Evolutionary conservation across 371 early-diverging fungal species (phyloP), one percentile per base, ranked within the genome.

Genomic region (Coemansia sp.): DNA sequence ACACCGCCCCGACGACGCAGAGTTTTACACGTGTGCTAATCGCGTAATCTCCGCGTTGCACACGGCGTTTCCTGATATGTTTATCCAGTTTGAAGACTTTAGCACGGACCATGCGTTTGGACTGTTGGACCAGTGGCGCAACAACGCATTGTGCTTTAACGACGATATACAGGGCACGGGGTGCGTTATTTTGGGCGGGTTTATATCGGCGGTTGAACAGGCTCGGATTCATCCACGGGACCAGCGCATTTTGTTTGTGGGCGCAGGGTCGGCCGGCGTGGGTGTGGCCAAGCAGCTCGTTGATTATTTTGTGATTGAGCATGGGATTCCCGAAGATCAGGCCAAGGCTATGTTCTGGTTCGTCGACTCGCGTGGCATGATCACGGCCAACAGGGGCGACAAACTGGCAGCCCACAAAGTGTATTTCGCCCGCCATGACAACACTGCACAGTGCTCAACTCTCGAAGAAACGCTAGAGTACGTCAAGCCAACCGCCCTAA

Each of bases 61-160:
- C 21, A 75, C 75, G 9, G 87, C 85, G 4, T 92, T 89, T 81
- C 93, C 94, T 18, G 80, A 86, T n/a, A 75, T 94, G 48, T 79
- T 96, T 54, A 88, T 96, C 21, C 95, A 96, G 80, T 95, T 94
- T 64, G 96, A 96, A 77, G 96, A 95, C 74, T 96, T 94, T 71
- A 90, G 91, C 12, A 88, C 93, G 3, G 93, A 91, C 62, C 93
- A 94, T 65, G 93, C 93, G 2, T 91, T 91, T 74, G 91, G 87
- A 5, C 74, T 92, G 5, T 74, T 91, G 8, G 82, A 86, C 37
- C 81, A 85, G 60, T 89, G 92, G 79, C 87, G 90, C 65, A 59
- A 90, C 54, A 80, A 85, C 23, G 88, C 75, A 84, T 88, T 72
- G 86, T 92, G 69, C 91, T 90, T 80, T 37, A 80, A 80, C 58